phyloP scores from a whole-genome alignment of 2,329 filamentous ascomycete genomes.

The Colletotrichum sp. region DNA sequence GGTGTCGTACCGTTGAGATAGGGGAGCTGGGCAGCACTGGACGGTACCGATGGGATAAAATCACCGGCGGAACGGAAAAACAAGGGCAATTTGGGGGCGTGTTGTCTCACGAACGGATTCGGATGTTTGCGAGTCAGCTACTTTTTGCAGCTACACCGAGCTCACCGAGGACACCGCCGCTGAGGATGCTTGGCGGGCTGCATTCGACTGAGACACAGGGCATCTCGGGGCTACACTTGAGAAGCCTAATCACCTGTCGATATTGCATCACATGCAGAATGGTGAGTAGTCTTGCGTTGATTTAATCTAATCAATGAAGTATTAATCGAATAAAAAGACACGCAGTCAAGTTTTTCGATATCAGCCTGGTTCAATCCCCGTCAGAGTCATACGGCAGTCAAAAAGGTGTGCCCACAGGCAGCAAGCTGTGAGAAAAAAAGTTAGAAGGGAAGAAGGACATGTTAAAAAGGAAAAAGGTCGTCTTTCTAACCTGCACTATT shows the following conservation, averaged over 20 bases:
- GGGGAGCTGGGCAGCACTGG: background rate
- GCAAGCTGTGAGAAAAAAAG: too few species aligned
- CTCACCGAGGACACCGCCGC: background rate
- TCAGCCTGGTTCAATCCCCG: too few species aligned
- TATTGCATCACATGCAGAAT: background rate
- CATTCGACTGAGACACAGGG: background rate
- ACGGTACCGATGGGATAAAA: background rate
- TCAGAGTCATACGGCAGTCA: too few species aligned
- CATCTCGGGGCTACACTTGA: background rate
- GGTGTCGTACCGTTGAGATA: background rate
- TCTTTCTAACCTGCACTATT: background rate
- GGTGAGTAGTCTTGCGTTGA: background rate
- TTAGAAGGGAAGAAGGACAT: background rate
- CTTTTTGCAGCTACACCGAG: background rate
- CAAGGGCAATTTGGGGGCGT: background rate
- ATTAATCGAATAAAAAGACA: too few species aligned
- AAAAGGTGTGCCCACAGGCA: too few species aligned
- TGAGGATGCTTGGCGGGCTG: background rate
- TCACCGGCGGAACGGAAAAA: slow-evolving; percentile 19
- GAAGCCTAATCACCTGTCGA: background rate
- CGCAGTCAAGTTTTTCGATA: too few species aligned
- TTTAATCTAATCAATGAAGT: background rate
- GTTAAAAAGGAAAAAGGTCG: background rate
- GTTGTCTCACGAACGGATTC: background rate
- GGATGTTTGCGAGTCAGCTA: slow-evolving; percentile 11